phyloP scores from a whole-genome alignment of 805 yeast species.

The Naumovozyma baii region DNA sequence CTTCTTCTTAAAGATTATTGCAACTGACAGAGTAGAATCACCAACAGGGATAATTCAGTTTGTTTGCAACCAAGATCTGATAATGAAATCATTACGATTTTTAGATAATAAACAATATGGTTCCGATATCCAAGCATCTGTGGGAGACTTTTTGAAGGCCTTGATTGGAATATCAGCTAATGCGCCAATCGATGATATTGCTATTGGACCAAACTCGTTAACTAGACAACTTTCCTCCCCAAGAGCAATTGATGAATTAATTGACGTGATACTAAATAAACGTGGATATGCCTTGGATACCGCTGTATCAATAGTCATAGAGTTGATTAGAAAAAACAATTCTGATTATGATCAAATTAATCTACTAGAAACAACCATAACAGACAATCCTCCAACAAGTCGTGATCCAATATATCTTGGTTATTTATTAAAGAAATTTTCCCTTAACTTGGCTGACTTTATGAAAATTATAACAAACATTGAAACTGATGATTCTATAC shows the following conservation, averaged over 20 bases:
- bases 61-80: constrained; percentile 58
- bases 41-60: constrained; percentile 80
- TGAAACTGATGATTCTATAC: constrained; percentile 12
- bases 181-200: constrained; percentile 61
- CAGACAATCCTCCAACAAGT: constrained; percentile 78
- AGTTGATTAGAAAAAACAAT: constrained; percentile 84
- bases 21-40: constrained; percentile 78
- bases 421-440: constrained; percentile 62
- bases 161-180: constrained; percentile 86
- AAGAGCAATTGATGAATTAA: constrained; percentile 48
- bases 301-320: constrained; percentile 87
- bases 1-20: constrained; percentile 71
- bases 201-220: constrained; percentile 87
- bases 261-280: constrained; percentile 53
- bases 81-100: constrained; percentile 58
- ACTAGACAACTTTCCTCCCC: constrained; percentile 78
- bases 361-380: constrained; percentile 63
- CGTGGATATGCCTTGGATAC: constrained; percentile 79
- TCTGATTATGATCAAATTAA: constrained; percentile 87
- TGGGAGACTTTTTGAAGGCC: constrained; percentile 88
- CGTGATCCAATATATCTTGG: constrained; percentile 90
- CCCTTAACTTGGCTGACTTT: constrained; percentile 40
- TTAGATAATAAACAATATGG: constrained; percentile 45
- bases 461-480: constrained; percentile 16
- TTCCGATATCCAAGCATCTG: constrained; percentile 72